Base-by-base conservation (phyloP, 345 rosid species). In the Brassica cretica region DNA sequence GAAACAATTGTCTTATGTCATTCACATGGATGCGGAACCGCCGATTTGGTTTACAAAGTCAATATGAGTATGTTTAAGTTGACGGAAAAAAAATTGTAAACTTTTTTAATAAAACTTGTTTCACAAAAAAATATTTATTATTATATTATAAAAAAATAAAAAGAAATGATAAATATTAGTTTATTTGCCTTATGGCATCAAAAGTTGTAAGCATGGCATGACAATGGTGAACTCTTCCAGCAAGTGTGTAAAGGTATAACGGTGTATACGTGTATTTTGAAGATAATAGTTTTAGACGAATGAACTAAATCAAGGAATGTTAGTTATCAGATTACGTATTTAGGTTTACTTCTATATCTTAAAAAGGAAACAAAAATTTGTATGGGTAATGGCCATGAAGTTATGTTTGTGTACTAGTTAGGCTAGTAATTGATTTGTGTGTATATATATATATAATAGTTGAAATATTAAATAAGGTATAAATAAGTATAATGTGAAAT, bases 361-460 rank as follows among this genome's bases (percentile, higher is more conserved):
- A 37, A 5, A 71, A 25, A 39, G 2, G 27, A 41, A 61, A 37
- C 29, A 15, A 29, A 15, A 44, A 27, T 6, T 25, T 29, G 49
- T 32, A 18, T 64, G 62, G 76, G 64, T 5, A 9, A 51, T 64
- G 24, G 62, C n/a, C 61, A 46, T 32, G 70, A 49, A 49, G 24
- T 64, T 49, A 64, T 30, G 8, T 29, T 14, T 58, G 10, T 9
- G n/a, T 55, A 18, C 30, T 70, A 2, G 27, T 30, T 68, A 69
- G 16, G 51, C 32, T 70, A 18, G 51, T 11, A 19, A 33, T 58
- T 56, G 25, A 58, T 71, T 19, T 58, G 18, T 35, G 21, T 55
- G 53, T 55, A 19, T 19, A 19, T 19, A 19, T 19, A 19, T 19
- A 19, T 19, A 19, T 19, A 19, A 19, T 19, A 19, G 19, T 19